Conservation (phyloP, 495 filamentous ascomycete genomes). For the Xylaria sp. region DNA sequence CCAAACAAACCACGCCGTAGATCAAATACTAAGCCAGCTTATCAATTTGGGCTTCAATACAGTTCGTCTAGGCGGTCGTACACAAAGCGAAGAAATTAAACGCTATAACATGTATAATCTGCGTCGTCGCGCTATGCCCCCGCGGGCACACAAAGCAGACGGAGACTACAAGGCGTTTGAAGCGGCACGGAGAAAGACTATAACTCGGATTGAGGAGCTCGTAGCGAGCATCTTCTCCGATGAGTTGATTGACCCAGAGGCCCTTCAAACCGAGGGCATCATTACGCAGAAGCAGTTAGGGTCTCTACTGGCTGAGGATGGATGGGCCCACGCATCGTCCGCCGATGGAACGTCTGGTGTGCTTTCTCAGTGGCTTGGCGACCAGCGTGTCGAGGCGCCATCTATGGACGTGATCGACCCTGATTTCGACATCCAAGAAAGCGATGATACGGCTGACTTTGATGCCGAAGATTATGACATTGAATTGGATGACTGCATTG, state of each 20-base stretch:
- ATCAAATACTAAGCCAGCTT: conserved; percentile 79
- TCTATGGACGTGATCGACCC: conserved; percentile 38
- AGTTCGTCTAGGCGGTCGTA: conserved; percentile 82
- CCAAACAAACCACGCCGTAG: conserved; percentile 93
- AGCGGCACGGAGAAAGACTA: conserved; percentile 34
- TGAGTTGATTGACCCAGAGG: conserved; percentile 54
- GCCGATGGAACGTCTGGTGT: conserved; percentile 50
- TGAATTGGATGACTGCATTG: conserved; percentile 46
- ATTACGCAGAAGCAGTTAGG: conserved; percentile 67
- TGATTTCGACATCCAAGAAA: conserved; percentile 45
- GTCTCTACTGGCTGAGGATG: conserved; percentile 62
- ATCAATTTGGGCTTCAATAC: conserved; percentile 69
- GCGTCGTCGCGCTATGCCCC: conserved; percentile 39
- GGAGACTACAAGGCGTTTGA: conserved; percentile 36
- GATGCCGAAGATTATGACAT: conserved; percentile 42
- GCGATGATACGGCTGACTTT: conserved; percentile 32
- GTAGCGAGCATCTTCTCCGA: conserved; percentile 56
- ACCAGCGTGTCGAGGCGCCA: conserved; percentile 44
- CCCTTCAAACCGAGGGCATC: conserved; percentile 59
- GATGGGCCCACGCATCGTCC: conserved; percentile 54
- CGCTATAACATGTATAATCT: conserved; percentile 70
- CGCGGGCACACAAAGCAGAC: conserved; percentile 25
- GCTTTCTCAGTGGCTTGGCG: conserved; percentile 70
- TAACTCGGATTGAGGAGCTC: conserved; percentile 51
- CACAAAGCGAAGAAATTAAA: conserved; percentile 67